These are phyloP conservation scores for Pyrrhoderma noxium DNA, from an alignment of 1,284 basidiomycete genomes.

Conservation along the genomic window DNA sequence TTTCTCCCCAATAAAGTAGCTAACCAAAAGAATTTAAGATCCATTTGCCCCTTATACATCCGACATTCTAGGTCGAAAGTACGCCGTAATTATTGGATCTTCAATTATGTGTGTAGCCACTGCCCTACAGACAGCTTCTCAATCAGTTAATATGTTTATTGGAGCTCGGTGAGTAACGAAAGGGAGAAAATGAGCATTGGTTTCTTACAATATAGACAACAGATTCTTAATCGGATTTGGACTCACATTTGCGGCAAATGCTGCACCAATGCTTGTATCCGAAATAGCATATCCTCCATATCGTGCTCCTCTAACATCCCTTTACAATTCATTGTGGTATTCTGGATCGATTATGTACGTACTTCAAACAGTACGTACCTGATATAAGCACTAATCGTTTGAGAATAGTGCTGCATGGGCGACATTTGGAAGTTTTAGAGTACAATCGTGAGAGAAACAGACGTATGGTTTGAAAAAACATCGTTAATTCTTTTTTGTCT, in stretches of 20 bases:
- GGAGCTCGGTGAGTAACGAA: slow-evolving; percentile 34
- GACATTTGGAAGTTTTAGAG: slow-evolving; percentile 51
- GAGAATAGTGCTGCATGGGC: slow-evolving; percentile 45
- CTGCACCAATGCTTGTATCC: slow-evolving; percentile 46
- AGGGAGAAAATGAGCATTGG: no score
- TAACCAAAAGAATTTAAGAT: background rate
- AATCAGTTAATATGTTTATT: slow-evolving; percentile 28
- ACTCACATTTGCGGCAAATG: slow-evolving; percentile 41
- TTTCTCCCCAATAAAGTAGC: no score
- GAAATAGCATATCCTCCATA: slow-evolving; percentile 51
- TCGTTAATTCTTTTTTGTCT: slow-evolving; percentile 53
- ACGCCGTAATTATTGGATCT: slow-evolving; percentile 26
- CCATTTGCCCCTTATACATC: slow-evolving; percentile 27
- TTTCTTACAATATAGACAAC: no score
- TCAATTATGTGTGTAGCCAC: slow-evolving; percentile 24
- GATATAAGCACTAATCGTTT: background rate
- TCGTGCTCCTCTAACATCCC: slow-evolving; percentile 43
- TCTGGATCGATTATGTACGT: slow-evolving; percentile 27
- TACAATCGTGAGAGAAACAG: slow-evolving; percentile 26
- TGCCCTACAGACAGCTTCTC: slow-evolving; percentile 26
- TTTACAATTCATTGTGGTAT: slow-evolving; percentile 52
- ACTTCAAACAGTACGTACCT: background rate
- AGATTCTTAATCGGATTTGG: slow-evolving; percentile 52
- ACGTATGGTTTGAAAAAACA: slow-evolving; percentile 25
- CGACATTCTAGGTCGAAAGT: slow-evolving; percentile 26